Base-by-base conservation (phyloP, 306 rosid species). In the Urtica urens region DNA sequence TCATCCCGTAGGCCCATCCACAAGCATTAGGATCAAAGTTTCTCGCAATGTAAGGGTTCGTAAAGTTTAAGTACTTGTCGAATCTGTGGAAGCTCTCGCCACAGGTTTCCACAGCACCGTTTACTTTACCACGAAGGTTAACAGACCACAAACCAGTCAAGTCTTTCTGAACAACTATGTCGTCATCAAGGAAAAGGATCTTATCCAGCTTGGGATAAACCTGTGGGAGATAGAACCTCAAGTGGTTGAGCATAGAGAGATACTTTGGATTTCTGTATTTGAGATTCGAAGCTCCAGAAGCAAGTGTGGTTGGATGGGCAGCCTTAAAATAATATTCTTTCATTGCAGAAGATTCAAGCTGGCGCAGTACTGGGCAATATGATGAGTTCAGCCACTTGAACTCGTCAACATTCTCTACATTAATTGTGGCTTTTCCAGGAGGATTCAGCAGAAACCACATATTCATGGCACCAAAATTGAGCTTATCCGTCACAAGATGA, bases 1-100 rank as follows among this genome's bases (percentile, higher is more conserved):
- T 92, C 99, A 92, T 85, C 37, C 99, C 99, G 10, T 85, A 85
- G 4, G 99, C 99, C 99, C 96, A 85, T 37, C 96, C 95, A 46
- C 99, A 85, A 24, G 96, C 92, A 69, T 82, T 82, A 18, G 96
- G 99, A 66, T 82, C 79, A 67, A 92, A 85, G 39, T 77, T 70
- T 72, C 85, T 82, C 12, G 99, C 87, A 57, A 92, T 92, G 49
- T 75, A 86, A 4, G 83, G 84, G 70, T 75, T 82, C 20, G 96
- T 72, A 37, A 92, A 92, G 72, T 92, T 92, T 14, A 92, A 86
- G 66, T 92, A 92, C 69, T 82, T 92, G 80, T 92, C 87, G 47
- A 92, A 85, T 37, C 96, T 79, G 67, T 85, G 94, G 74, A 90
- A 92, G 61, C 96, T 92, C 55, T 65, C 72, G 46, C 93, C 85